These are phyloP conservation scores for Fusarium brachygibbosum DNA, from an alignment of 2,329 filamentous ascomycete species.

Conservation along the genomic window DNA sequence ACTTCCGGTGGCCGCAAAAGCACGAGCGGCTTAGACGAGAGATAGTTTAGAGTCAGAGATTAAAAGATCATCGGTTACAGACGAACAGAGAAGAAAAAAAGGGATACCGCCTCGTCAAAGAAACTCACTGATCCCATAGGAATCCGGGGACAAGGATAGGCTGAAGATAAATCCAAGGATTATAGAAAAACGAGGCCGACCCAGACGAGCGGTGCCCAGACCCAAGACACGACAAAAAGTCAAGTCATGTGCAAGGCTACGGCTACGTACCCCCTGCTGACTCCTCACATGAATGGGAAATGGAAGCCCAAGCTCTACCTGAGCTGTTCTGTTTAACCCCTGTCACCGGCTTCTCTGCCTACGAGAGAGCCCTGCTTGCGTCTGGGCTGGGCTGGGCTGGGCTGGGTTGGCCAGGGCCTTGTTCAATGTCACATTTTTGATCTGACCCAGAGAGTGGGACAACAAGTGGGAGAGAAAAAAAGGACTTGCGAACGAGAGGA, in stretches of 20 bases:
- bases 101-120: not conserved
- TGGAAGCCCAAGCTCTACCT: constrained; percentile 13
- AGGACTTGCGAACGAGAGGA: constrained; percentile 16
- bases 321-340: constrained; percentile 10
- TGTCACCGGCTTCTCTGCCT: constrained; percentile 35
- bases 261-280: constrained; percentile 43
- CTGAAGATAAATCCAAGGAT: not conserved
- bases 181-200: constrained; percentile 34
- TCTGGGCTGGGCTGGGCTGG: not conserved
- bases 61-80: not conserved
- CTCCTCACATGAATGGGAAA: constrained; percentile 6
- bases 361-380: constrained; percentile 21
- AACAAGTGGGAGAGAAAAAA: constrained; percentile 11
- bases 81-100: not conserved
- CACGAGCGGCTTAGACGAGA: constrained; percentile 8
- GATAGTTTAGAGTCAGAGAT: constrained; percentile 12
- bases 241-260: constrained; percentile 33
- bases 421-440: constrained; percentile 1
- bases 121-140: constrained; percentile 30
- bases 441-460: constrained; percentile 28
- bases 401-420: constrained; percentile 2
- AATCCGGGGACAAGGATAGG: constrained; percentile 30
- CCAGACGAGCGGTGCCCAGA: constrained; percentile 42
- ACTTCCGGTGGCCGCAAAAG: constrained; percentile 8
- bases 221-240: constrained; percentile 16